Conservation (phyloP, 352 stramenopile species). For the Plasmopara muralis region DNA sequence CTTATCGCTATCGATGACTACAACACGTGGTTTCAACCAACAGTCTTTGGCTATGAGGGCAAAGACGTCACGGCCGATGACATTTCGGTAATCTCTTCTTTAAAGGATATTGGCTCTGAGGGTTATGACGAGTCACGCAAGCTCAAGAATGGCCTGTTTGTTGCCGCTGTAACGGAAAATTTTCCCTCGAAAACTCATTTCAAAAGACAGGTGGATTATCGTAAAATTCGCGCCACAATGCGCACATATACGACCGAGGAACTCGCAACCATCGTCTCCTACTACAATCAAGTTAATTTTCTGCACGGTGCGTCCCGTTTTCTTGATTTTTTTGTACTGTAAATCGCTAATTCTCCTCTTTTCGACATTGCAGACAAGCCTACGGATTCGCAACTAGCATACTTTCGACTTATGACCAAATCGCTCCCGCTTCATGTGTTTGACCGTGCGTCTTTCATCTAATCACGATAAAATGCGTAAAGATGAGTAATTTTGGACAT, state of each 20-base stretch:
- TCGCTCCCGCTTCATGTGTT: constrained; percentile 70
- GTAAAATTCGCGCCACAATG: constrained; percentile 65
- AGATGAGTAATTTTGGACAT: too few species aligned
- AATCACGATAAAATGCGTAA: constrained; percentile 9
- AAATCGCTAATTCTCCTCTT: too few species aligned
- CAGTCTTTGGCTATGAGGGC: constrained; percentile 82
- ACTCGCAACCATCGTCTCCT: constrained; percentile 63
- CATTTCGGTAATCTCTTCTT: constrained; percentile 74
- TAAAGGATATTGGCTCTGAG: constrained; percentile 60
- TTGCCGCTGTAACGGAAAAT: constrained; percentile 80
- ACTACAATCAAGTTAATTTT: constrained; percentile 83
- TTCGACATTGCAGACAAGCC: constrained; percentile 42
- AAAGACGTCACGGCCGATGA: constrained; percentile 61
- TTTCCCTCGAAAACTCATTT: constrained; percentile 72
- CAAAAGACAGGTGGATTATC: constrained; percentile 80
- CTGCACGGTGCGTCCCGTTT: constrained; percentile 54
- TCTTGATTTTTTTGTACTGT: neutral
- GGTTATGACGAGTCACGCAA: constrained; percentile 54
- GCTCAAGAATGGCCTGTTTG: constrained; percentile 75
- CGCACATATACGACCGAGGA: constrained; percentile 73
- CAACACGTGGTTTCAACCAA: constrained; percentile 84
- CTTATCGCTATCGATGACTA: constrained; percentile 86
- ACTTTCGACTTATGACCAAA: constrained; percentile 86
- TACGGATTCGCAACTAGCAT: constrained; percentile 60
- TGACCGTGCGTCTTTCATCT: constrained; percentile 79